Base-by-base conservation (phyloP, 441 rosid species). In the Populus hybrid region DNA sequence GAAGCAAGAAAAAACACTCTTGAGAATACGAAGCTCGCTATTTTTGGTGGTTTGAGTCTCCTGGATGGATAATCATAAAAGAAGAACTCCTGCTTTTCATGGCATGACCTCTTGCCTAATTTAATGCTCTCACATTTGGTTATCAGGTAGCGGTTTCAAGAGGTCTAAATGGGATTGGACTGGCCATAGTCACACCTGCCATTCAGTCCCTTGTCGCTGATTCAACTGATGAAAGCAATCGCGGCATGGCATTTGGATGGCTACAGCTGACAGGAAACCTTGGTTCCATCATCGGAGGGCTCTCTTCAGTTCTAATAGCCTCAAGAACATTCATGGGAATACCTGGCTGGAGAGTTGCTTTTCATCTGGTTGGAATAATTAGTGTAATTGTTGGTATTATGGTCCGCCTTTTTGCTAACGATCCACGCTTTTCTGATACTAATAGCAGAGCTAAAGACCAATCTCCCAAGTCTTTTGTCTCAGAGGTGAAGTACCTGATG, bases 241-340 rank as follows among this genome's bases (percentile, higher is more conserved):
- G 95, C 2, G 98, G 97, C 4, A 59, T 59, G 72, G 94, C 97
- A 9, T 92, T 94, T 65, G 93, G 98, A 78, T 94, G 97, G 95
- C 85, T 92, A 40, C 89, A 88, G 67, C 79, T 94, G 14, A 88
- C 91, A 10, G 85, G 86, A 79, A 88, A 85, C 78, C 1, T 91
- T 1, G 95, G 95, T 35, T 82, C 94, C 38, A 86, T 92, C 24
- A 73, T 91, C 7, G 95, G 97, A 18, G 85, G 89, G 53, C 78
- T 92, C 5, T 85, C 80, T 73, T 85, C 95, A 3, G 86, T 92
- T 8, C 82, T 89, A 71, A 78, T 90, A n/a, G 92, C 97, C 19
- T 83, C 95, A 34, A 86, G 79, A 35, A 82, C 97, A 21, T 81
- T 92, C 86, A 67, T 87, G 81, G 97, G 94, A 16, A 66, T 89